These are phyloP conservation scores for Annulohypoxylon maeteangense DNA, from an alignment of 495 filamentous ascomycete genomes.

Conservation along the genomic window DNA sequence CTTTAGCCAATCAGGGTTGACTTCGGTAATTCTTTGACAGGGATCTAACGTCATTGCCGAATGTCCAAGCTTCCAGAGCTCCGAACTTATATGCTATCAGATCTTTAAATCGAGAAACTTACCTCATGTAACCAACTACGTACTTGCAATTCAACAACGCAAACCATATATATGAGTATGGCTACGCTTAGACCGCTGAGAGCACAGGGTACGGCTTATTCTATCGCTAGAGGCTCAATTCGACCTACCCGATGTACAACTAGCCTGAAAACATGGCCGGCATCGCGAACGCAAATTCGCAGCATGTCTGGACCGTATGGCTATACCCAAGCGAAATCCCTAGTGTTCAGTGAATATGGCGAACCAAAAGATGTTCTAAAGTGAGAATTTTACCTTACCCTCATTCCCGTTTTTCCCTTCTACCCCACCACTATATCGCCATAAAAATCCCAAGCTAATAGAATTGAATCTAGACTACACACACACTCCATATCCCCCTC, in stretches of 20 bases:
- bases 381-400: conserved; percentile 60
- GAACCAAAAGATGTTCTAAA: conserved; percentile 83
- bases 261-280: not conserved
- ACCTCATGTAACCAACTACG: conserved; percentile 2
- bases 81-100: conserved; percentile 27
- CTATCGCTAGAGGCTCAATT: conserved; percentile 24
- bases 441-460: not conserved
- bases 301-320: conserved; percentile 75
- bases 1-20: conserved; percentile 26
- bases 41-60: conserved; percentile 42
- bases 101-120: conserved; percentile 6
- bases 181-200: conserved; percentile 36
- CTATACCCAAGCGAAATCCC: conserved; percentile 94
- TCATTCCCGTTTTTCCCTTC: too few relatives aligned
- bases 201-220: conserved; percentile 17
- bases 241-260: conserved; percentile 17
- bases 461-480: conserved; percentile 67
- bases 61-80: conserved; percentile 38
- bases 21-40: conserved; percentile 33
- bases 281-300: conserved; percentile 30
- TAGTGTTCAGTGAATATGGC: conserved; percentile 86
- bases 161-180: conserved; percentile 24
- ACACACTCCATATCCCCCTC: conserved; percentile 82
- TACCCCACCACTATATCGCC: not conserved
- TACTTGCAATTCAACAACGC: not conserved